Percentiles rank a stretch among this genome's conserved stretches.
phyloP scores from a whole-genome alignment of 805 yeast genomes.

The Metschnikowia aberdeeniae region DNA sequence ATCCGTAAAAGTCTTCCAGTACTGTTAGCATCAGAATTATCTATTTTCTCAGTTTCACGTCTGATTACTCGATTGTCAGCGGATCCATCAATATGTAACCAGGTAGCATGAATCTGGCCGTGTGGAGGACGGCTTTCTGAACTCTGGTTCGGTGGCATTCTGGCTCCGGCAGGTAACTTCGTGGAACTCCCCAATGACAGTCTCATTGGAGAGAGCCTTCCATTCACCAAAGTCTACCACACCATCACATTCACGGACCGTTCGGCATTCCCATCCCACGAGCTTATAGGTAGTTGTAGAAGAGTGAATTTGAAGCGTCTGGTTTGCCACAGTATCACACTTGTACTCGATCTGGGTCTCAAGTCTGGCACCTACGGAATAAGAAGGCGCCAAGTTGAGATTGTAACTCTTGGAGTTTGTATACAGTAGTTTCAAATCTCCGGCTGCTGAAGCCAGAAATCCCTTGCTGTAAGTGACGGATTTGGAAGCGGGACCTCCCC shows the following conservation, averaged over 20 bases:
- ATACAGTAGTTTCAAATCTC: background rate
- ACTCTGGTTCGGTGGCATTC: background rate
- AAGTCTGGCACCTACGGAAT: background rate
- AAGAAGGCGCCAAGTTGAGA: background rate
- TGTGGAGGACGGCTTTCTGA: background rate
- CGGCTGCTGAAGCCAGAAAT: background rate
- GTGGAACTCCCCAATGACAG: constrained; percentile 1
- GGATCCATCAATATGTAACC: too few species aligned
- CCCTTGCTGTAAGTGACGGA: constrained; percentile 3
- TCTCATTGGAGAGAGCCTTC: constrained; percentile 2
- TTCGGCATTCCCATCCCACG: constrained; percentile 8
- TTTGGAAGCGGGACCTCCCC: constrained; percentile 9
- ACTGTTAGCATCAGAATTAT: too few species aligned
- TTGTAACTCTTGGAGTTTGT: too few species aligned
- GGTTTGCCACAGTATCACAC: constrained; percentile 8
- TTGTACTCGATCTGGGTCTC: constrained; percentile 11
- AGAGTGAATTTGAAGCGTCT: constrained; percentile 9
- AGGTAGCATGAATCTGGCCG: too few species aligned
- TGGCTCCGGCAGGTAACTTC: constrained; percentile 8
- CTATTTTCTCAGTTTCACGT: too few species aligned
- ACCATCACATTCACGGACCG: background rate
- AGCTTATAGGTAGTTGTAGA: constrained; percentile 3
- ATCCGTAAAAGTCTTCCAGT: too few species aligned
- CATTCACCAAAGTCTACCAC: background rate
- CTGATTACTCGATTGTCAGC: too few species aligned